Evolutionary conservation across 768 basidiomycete genomes (phyloP).

Genomic region (Serendipita vermifera): DNA sequence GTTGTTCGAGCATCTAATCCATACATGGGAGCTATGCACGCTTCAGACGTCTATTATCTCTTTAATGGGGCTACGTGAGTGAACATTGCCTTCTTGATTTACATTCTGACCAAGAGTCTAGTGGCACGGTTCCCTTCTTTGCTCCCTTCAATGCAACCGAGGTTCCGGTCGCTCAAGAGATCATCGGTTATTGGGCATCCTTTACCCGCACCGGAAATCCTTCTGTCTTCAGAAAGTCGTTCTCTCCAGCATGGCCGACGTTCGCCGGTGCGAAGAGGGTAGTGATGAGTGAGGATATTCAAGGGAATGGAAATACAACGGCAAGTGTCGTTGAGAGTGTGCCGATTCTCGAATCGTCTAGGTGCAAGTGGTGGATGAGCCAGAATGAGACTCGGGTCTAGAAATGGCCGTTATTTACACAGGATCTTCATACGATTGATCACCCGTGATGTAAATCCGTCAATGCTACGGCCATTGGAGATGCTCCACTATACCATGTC

Average conservation of each 20-base stretch:
- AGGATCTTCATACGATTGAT: too few relatives aligned
- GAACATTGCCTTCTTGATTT: neutral
- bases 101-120: neutral
- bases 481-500: too few relatives aligned
- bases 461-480: too few relatives aligned
- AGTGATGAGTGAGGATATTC: constrained; percentile 10
- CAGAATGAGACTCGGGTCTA: constrained; percentile 5
- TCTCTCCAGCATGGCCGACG: constrained; percentile 14
- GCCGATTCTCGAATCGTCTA: neutral
- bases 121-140: neutral
- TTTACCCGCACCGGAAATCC: constrained; percentile 22
- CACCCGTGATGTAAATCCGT: too few relatives aligned
- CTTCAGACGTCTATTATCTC: constrained; percentile 32
- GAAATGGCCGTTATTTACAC: neutral
- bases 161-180: constrained; percentile 26
- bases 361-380: constrained; percentile 7
- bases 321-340: neutral
- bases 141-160: constrained; percentile 25
- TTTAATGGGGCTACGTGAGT: constrained; percentile 25
- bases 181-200: constrained; percentile 35
- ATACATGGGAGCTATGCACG: constrained; percentile 31
- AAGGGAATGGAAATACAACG: neutral
- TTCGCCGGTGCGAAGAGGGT: neutral
- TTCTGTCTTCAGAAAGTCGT: constrained; percentile 13
- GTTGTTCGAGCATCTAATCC: constrained; percentile 27